Conservation (phyloP, 805 yeast species). For the Ogataea pignaliae region DNA sequence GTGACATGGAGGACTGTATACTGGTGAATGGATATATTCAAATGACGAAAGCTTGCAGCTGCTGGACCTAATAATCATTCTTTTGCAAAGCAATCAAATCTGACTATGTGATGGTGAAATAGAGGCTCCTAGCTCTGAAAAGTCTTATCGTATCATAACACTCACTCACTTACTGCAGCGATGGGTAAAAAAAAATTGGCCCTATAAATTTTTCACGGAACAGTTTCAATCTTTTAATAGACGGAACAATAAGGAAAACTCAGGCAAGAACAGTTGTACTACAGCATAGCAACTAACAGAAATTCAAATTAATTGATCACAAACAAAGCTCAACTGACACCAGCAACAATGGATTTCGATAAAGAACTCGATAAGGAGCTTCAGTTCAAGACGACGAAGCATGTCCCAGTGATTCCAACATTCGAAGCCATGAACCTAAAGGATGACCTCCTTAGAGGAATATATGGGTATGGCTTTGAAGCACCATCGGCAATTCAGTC, state of each 20-base stretch:
- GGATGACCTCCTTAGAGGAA: slow-evolving; percentile 56
- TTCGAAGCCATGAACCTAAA: slow-evolving; percentile 76
- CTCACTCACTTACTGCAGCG: too few relatives aligned
- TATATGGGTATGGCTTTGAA: slow-evolving; percentile 78
- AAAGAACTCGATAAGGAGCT: slow-evolving; percentile 55
- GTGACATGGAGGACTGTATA: too few relatives aligned
- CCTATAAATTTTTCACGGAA: too few relatives aligned
- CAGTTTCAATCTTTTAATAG: too few relatives aligned
- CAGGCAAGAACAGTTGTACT: too few relatives aligned
- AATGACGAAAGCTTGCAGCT: background rate
- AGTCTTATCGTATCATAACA: too few relatives aligned
- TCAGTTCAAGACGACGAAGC: slow-evolving; percentile 59
- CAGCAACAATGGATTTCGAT: slow-evolving; percentile 51
- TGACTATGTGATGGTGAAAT: too few relatives aligned
- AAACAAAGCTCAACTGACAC: background rate
- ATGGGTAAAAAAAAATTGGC: too few relatives aligned
- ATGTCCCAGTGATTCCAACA: slow-evolving; percentile 44
- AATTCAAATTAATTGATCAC: slow-evolving; percentile 3
- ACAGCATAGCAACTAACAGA: too few relatives aligned
- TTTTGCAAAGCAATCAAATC: slow-evolving; percentile 10
- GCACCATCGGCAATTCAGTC: slow-evolving; percentile 80
- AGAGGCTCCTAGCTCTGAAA: too few relatives aligned
- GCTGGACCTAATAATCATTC: background rate
- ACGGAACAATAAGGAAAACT: too few relatives aligned
- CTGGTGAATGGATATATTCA: too few relatives aligned